Evolutionary conservation across 169 alveolate species (phyloP), one percentile per base, ranked within the genome.

Genomic region (Ichthyophthirius multifiliis): DNA sequence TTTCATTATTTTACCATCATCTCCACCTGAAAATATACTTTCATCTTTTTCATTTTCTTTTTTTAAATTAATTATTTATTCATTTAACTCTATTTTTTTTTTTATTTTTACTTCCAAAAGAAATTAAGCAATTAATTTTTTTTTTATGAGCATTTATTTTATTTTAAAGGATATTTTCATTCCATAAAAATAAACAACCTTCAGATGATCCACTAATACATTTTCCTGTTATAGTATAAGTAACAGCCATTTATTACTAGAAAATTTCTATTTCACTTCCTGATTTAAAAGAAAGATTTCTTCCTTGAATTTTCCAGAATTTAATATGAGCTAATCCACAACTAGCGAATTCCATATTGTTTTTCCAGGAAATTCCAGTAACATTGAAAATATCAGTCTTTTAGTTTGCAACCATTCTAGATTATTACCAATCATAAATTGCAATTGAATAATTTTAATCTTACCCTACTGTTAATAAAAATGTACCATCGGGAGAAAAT

Each of bases 371-470:
- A 15, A 94, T 90, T 31, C 89, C 94, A 46, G 86, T 83, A 15
- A 93, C 93, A 67, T 86, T 76, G 32, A 86, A 91, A 46, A 87
- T 80, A 43, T 92, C 95, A 4, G 93, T 95, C 65, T 93, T 93
- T 9, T 93, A 43, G 43, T 89, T 93, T 43, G 84, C 43, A 2
- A 89, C 71, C 74, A 87, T 48, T 63, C 79, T 30, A 7, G 78
- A 76, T 0, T 76, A 64, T 44, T 89, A 77, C 96, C 96, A 92
- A 43, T 93, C 95, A 73, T 89, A 90, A 43, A 95, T 85, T 44
- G 96, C 96, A 15, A 91, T 65, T n/a, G 96, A 93, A 78, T 95
- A 92, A 85, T 84, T 88, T 65, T 90, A n/a, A 55, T 81, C 86
- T 74, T 89, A 89, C 1, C 98, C 98, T 44, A 88, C 77, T 12